Conservation (phyloP, 441 rosid species). For the Erodium chrysanthum region DNA sequence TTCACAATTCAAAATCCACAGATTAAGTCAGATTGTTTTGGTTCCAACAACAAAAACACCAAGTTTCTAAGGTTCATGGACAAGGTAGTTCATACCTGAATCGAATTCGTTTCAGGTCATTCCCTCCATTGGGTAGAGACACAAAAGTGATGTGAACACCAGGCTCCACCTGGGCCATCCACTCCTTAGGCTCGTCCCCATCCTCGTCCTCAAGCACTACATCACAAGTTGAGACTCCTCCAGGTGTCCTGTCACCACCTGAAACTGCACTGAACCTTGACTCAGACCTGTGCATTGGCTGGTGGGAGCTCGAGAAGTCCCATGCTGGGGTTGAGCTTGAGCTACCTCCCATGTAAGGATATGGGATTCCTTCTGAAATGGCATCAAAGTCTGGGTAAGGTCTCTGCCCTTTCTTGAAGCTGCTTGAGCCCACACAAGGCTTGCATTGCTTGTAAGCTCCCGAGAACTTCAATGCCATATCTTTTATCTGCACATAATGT, state of each 20-base stretch:
- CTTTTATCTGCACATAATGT: constrained; percentile 81
- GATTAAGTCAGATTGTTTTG: no score
- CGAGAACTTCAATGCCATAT: constrained; percentile 80
- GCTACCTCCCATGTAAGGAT: constrained; percentile 26
- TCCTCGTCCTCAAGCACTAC: constrained; percentile 30
- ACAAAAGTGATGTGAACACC: constrained; percentile 95
- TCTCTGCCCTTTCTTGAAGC: constrained; percentile 5
- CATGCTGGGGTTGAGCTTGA: constrained; percentile 86
- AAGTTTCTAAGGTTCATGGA: no score
- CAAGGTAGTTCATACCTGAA: constrained; percentile 23
- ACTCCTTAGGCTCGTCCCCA: constrained; percentile 76
- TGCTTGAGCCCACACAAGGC: constrained; percentile 68
- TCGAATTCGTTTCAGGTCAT: constrained; percentile 88
- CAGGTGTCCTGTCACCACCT: no score
- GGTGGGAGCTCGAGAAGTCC: constrained; percentile 63
- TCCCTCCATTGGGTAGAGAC: constrained; percentile 86
- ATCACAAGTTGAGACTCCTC: no score
- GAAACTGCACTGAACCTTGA: background rate
- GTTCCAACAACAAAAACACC: no score
- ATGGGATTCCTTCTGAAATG: constrained; percentile 9
- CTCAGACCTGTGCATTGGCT: constrained; percentile 5
- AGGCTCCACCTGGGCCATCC: constrained; percentile 99
- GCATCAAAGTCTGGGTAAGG: background rate
- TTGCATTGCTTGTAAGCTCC: constrained; percentile 76
- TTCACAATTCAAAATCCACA: no score